Evolutionary conservation across 2,329 filamentous ascomycete genomes (phyloP).

Genomic region (Aspergillus ruber): DNA sequence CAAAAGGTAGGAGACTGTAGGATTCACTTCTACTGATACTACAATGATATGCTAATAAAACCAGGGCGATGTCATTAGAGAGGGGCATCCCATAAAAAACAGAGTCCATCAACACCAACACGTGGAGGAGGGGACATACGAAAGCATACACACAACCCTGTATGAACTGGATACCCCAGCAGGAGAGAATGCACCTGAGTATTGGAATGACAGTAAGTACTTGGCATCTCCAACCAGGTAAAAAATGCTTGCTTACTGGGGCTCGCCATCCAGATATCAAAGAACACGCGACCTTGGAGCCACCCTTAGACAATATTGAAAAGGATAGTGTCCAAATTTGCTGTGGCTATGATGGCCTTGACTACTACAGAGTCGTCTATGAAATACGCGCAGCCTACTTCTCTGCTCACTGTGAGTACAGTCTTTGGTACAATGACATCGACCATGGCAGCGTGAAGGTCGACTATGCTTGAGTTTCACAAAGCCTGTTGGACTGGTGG

Average conservation of each 20-base stretch:
- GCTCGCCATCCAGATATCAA: neutral
- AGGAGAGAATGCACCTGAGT: slow-evolving; percentile 1
- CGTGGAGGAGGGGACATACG: neutral
- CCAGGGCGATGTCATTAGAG: slow-evolving; percentile 8
- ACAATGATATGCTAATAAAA: neutral
- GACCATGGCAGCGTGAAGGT: slow-evolving; percentile 14
- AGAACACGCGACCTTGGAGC: slow-evolving; percentile 11
- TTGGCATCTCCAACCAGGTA: too few species aligned
- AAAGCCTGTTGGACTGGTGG: neutral
- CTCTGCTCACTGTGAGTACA: slow-evolving; percentile 16
- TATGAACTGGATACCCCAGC: slow-evolving; percentile 7
- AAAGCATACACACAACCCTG: neutral
- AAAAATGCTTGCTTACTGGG: too few species aligned
- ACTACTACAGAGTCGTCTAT: slow-evolving; percentile 10
- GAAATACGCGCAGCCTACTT: slow-evolving; percentile 14
- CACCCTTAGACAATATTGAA: slow-evolving; percentile 10
- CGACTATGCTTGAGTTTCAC: slow-evolving; percentile 11
- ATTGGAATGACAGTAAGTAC: slow-evolving; percentile 11
- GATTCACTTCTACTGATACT: neutral
- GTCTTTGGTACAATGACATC: slow-evolving; percentile 12
- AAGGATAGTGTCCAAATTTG: slow-evolving; percentile 4
- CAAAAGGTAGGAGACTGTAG: slow-evolving; percentile 6
- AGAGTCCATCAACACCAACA: neutral
- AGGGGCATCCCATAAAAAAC: slow-evolving; percentile 1
- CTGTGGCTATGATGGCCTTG: slow-evolving; percentile 5